A percentile compares a stretch with the other conserved stretches of the same genome.
Evolutionary conservation across 106 monocot genomes (phyloP).

Genomic region (Dioscorea alata): DNA sequence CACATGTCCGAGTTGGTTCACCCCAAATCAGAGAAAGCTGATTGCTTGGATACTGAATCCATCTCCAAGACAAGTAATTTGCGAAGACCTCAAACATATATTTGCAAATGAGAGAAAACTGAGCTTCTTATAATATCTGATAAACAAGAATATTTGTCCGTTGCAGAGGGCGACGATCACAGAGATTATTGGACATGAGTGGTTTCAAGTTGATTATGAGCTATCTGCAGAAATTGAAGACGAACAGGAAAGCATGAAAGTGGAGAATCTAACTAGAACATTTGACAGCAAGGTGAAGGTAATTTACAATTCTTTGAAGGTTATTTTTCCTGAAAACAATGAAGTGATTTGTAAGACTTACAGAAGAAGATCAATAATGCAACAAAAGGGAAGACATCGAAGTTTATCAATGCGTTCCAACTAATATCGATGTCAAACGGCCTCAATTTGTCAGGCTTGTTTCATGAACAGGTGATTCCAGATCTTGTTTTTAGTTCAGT

Average conservation of each 20-base stretch:
- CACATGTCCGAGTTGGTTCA: constrained; percentile 44
- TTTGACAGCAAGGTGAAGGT: constrained; percentile 14
- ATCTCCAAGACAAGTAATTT: constrained; percentile 24
- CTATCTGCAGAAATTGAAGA: constrained; percentile 27
- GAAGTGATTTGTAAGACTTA: background rate
- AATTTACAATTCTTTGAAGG: background rate
- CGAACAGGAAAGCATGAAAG: constrained; percentile 9
- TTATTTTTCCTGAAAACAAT: background rate
- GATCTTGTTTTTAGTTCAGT: background rate
- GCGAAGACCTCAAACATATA: background rate
- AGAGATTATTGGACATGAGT: constrained; percentile 50
- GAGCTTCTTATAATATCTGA: background rate
- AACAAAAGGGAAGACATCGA: constrained; percentile 5
- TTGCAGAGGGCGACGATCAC: constrained; percentile 43
- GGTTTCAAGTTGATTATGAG: constrained; percentile 46
- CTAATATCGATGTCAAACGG: constrained; percentile 60
- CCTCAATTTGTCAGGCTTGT: constrained; percentile 60
- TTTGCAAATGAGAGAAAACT: background rate
- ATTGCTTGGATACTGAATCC: constrained; percentile 43
- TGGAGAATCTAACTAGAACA: constrained; percentile 8
- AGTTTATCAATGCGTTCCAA: constrained; percentile 64
- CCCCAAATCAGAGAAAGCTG: constrained; percentile 25
- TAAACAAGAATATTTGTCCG: background rate
- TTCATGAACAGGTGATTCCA: constrained; percentile 42
- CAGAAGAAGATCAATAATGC: constrained; percentile 13